phyloP scores from a whole-genome alignment of 306 rosid genomes.

The Sicyos edulis region DNA sequence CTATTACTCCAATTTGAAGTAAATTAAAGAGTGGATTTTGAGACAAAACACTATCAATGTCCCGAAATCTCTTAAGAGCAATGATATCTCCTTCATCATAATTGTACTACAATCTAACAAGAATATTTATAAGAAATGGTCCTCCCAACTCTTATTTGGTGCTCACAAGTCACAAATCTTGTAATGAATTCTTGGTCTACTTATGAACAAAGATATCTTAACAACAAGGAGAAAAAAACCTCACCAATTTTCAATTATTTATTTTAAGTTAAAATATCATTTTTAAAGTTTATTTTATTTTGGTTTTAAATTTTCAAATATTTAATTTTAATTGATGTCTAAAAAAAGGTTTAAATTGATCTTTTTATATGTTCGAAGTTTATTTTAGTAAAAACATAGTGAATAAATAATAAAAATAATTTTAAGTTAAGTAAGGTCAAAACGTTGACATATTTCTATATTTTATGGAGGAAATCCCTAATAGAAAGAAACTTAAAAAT shows the following conservation, averaged over 20 bases:
- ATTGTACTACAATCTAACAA: neutral
- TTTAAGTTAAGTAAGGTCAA: too few relatives aligned
- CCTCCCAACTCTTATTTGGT: neutral
- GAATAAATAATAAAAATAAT: too few relatives aligned
- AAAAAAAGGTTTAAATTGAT: too few relatives aligned
- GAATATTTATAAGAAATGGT: neutral
- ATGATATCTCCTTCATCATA: neutral
- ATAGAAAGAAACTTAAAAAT: too few relatives aligned
- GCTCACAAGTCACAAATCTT: neutral
- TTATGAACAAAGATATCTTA: neutral
- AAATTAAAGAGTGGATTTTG: neutral
- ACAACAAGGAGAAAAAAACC: neutral
- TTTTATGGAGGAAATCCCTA: too few relatives aligned
- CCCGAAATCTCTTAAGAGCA: neutral
- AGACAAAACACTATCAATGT: slow-evolving; percentile 6
- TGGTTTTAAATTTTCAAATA: too few relatives aligned
- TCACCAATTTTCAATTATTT: neutral
- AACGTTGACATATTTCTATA: too few relatives aligned
- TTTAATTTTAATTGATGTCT: neutral
- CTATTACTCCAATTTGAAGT: too few relatives aligned
- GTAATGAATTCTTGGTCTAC: neutral
- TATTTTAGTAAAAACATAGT: too few relatives aligned
- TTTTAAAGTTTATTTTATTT: too few relatives aligned
- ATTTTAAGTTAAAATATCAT: neutral
- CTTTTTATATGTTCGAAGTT: too few relatives aligned